Evolutionary conservation across 2,329 filamentous ascomycete genomes (phyloP), one percentile per base, ranked within the genome.

Genomic region (Aspergillus novofumigatus): DNA sequence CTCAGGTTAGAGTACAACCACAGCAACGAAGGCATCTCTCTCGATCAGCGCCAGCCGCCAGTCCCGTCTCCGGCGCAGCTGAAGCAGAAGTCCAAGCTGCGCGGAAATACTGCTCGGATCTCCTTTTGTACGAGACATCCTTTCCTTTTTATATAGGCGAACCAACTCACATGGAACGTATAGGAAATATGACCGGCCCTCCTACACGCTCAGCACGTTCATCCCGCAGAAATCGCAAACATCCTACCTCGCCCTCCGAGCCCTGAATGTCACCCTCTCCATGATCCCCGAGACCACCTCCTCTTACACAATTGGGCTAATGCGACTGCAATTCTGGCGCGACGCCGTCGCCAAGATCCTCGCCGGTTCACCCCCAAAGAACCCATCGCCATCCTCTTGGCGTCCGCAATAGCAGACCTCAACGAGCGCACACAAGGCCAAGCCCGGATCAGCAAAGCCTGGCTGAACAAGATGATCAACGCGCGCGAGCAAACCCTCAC

Each of bases 311-410:
- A 90, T 97, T 59, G 93, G 91, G 51, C 82, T 87, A 53, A 86
- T 97, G 81, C 91, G 94, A 62, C 88, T 96, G 75, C 91, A 96
- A 73, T 97, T 97, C 79, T 97, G 94, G 90, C 86, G 90, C 51
- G 92, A 97, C 66, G 86, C 90, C 4, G 79, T 99, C 52, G 83
- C 88, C 54, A 87, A 88, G 59, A 89, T 90, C 1, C 88, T 97
- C 59, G 82, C 88, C 1, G 89, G 89, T 32, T 79, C 81, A 0
- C 92, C 94, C 92, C 92, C 1, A 91, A 92, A 68, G 92, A 99
- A 72, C 94, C 94, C 23, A 90, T 97, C 45, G 93, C 92, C 57
- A 84, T 96, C 29, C 80, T 97, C 4, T 81, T 99, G 1, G 83
- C 91, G 60, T 84, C 87, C 56, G 89, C 89, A 23, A 82, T 95